A percentile compares a stretch with the other conserved stretches of the same genome.
phyloP scores from a whole-genome alignment of 257 asterid species.

The Petrea volubilis region DNA sequence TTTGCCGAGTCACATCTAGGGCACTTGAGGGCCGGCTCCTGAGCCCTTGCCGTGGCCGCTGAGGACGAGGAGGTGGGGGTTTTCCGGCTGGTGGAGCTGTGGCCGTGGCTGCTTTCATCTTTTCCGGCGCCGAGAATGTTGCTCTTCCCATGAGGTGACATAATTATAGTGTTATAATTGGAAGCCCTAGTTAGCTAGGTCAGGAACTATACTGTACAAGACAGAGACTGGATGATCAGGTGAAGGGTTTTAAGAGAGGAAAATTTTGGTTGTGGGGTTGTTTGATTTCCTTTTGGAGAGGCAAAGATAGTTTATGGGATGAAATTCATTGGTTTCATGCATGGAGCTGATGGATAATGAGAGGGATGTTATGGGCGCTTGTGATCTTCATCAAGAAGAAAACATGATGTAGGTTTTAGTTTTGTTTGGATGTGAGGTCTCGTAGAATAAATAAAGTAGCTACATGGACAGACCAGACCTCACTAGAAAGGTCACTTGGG shows the following conservation, averaged over 20 bases:
- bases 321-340: conserved; percentile 60
- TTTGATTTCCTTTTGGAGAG: conserved; percentile 45
- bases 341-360: conserved; percentile 43
- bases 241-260: conserved; percentile 22
- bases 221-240: neutral
- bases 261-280: conserved; percentile 12
- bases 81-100: conserved; percentile 24
- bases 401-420: neutral
- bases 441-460: conserved; percentile 38
- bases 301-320: conserved; percentile 33
- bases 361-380: conserved; percentile 49
- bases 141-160: conserved; percentile 24
- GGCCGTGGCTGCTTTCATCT: conserved; percentile 41
- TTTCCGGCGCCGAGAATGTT: conserved; percentile 25
- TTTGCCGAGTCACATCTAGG: conserved; percentile 76
- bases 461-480: neutral
- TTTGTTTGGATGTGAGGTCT: conserved; percentile 33
- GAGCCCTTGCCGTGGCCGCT: conserved; percentile 28
- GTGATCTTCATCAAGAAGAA: conserved; percentile 61
- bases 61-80: neutral
- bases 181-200: conserved; percentile 19
- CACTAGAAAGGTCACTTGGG: neutral
- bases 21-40: conserved; percentile 52
- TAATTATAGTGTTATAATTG: neutral
- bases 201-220: neutral